Evolutionary conservation across 148 eudicot species (phyloP), one percentile per base, ranked within the genome.

Genomic region (Fagopyrum homotropicum): DNA sequence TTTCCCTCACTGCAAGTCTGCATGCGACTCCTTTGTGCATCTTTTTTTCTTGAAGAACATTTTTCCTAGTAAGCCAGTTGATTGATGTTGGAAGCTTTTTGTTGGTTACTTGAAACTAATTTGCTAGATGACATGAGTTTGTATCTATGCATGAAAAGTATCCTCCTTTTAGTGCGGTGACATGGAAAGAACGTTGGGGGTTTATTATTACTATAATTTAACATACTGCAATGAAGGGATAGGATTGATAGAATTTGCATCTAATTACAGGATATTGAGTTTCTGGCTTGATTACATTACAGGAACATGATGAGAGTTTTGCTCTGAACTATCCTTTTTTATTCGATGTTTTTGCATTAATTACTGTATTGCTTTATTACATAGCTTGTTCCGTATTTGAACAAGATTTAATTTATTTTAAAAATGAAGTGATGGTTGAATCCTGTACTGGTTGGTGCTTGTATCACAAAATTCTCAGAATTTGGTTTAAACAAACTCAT

Each of bases 181-280:
- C 11, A 49, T 49, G 12, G 52, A 8, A 49, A 49, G 52, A 49
- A 49, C 12, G 6, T 10, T 49, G 52, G 52, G 11, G 52, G 52
- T 49, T 49, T 8, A 63, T 63, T 30, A 29, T 10, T 29, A 35
- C n/a, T 10, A 35, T 30, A 10, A 3, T 1, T 9, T 3, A 9
- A 64, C 10, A 64, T 12, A 30, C 8, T 66, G 70, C 69, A 66
- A 66, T 66, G 70, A 66, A 66, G 47, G 70, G 46, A n/a, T 35
- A 66, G 46, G 47, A 19, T 66, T 35, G 47, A 35, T 12, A 40
- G 46, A 66, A n/a, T 15, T 66, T 29, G 35, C 68, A 60, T n/a
- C 68, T 29, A 26, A 17, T 9, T 6, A 11, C 5, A 26, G 43
- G 29, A 26, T 29, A 26, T 60, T 26, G 43, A 60, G 43, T 12